Evolutionary conservation across 129 eudicot species (phyloP), one percentile per base, ranked within the genome.

Genomic region (Escallonia herrerae): DNA sequence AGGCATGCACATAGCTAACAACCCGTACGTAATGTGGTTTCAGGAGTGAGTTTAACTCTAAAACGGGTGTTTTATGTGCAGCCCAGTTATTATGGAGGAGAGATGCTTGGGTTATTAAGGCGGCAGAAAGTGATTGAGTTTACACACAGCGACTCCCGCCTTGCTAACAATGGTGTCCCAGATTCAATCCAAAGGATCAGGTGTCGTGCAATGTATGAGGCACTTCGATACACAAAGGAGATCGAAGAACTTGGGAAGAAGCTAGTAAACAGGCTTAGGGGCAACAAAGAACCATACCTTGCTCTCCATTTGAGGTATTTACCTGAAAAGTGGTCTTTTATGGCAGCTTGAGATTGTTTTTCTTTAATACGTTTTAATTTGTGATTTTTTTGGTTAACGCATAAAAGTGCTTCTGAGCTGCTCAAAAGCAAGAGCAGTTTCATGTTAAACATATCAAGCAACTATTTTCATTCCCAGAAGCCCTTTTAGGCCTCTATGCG

Each of bases 191-290:
- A 86, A 65, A 83, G 71, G 82, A 84, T 86, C 5, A 71, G 95
- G 57, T 86, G 95, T 65, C 89, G 79, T 37, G 82, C 95, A 55
- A 83, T 80, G 89, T 86, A 64, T 63, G 81, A 86, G 43, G 89
- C 89, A 8, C 72, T 86, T 40, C 71, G 74, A 51, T 76, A 60
- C 79, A 65, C 80, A 3, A 52, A 74, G 62, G 76, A 80, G n/a
- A 86, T 86, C 47, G 73, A 66, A 42, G 49, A 50, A 12, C 79
- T 86, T 40, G 84, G 80, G 52, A 74, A 38, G 11, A 68, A 62
- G 39, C 71, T 86, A 15, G 76, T 80, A 12, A 41, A 55, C 38
- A 74, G 86, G 55, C 80, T 86, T 10, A 74, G 53, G 47, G 48
- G 68, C 42, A 75, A 82, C 57, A 72, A 56, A 33, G 80, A 74